Conservation (phyloP, 2,329 filamentous ascomycete genomes). For the Alternaria panax region DNA sequence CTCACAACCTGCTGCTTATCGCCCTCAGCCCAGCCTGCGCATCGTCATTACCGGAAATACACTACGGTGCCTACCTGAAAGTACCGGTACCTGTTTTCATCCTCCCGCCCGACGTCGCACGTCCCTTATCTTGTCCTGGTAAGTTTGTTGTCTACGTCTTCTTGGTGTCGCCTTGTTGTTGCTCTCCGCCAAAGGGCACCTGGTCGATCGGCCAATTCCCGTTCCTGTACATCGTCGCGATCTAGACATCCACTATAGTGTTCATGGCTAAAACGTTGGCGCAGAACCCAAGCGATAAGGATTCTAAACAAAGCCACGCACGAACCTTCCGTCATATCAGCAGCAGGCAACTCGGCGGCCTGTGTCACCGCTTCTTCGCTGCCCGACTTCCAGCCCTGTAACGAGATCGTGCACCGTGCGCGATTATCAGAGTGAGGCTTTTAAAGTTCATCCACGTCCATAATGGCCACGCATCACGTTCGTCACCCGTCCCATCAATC, state of each 20-base stretch:
- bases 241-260: slow-evolving; percentile 13
- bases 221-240: neutral
- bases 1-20: slow-evolving; percentile 9
- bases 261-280: slow-evolving; percentile 47
- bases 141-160: slow-evolving; percentile 26
- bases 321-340: slow-evolving; percentile 46
- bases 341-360: slow-evolving; percentile 33
- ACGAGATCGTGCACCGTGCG: slow-evolving; percentile 43
- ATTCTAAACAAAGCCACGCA: slow-evolving; percentile 49
- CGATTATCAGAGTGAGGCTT: slow-evolving; percentile 40
- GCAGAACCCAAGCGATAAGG: slow-evolving; percentile 46
- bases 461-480: slow-evolving; percentile 45
- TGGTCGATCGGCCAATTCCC: neutral
- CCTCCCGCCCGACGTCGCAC: slow-evolving; percentile 36
- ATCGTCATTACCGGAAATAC: slow-evolving; percentile 19
- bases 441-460: slow-evolving; percentile 47
- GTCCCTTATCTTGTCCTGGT: slow-evolving; percentile 28
- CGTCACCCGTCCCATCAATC: slow-evolving; percentile 44
- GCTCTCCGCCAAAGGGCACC: neutral
- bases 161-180: neutral
- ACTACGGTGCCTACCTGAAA: slow-evolving; percentile 11
- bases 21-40: slow-evolving; percentile 15
- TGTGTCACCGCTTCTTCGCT: slow-evolving; percentile 50
- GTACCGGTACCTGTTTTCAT: slow-evolving; percentile 7
- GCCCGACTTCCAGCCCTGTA: slow-evolving; percentile 33